Percentiles rank a stretch among this genome's conserved stretches.
Conservation (phyloP, 2,329 filamentous ascomycete species). For the Metarhizium anisopliae region DNA sequence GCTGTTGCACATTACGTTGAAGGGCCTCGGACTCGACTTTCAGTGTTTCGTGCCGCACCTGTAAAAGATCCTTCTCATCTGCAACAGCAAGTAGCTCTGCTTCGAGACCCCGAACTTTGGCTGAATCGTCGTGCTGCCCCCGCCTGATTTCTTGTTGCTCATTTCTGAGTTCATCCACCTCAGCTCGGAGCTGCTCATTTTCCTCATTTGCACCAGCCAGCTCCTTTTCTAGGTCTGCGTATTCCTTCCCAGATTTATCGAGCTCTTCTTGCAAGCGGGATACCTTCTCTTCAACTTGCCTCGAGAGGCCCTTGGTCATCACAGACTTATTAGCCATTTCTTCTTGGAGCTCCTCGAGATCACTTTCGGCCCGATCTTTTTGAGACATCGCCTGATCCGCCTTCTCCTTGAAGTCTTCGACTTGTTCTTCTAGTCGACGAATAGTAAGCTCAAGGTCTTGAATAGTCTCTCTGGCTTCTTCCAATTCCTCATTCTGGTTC, state of each 20-base stretch:
- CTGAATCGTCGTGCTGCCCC: slow-evolving; percentile 27
- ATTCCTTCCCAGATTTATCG: slow-evolving; percentile 40
- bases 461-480: slow-evolving; percentile 49
- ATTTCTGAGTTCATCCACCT: slow-evolving; percentile 31
- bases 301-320: slow-evolving; percentile 62
- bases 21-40: slow-evolving; percentile 57
- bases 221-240: slow-evolving; percentile 42
- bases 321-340: slow-evolving; percentile 75
- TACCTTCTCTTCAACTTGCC: slow-evolving; percentile 66
- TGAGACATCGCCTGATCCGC: slow-evolving; percentile 43
- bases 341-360: slow-evolving; percentile 60
- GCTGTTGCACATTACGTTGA: slow-evolving; percentile 50
- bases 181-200: slow-evolving; percentile 33
- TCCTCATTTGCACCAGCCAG: slow-evolving; percentile 37
- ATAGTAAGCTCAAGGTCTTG: slow-evolving; percentile 48
- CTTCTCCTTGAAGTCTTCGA: slow-evolving; percentile 45
- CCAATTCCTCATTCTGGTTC: slow-evolving; percentile 39
- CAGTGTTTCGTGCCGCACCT: slow-evolving; percentile 59
- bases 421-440: slow-evolving; percentile 43
- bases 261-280: slow-evolving; percentile 59
- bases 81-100: slow-evolving; percentile 49
- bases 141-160: slow-evolving; percentile 21
- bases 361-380: slow-evolving; percentile 47
- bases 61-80: slow-evolving; percentile 61
- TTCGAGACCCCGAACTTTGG: slow-evolving; percentile 46